Evolutionary conservation across 2,329 filamentous ascomycete genomes (phyloP), one percentile per base, ranked within the genome.

Genomic region (Aspergillus sp.): DNA sequence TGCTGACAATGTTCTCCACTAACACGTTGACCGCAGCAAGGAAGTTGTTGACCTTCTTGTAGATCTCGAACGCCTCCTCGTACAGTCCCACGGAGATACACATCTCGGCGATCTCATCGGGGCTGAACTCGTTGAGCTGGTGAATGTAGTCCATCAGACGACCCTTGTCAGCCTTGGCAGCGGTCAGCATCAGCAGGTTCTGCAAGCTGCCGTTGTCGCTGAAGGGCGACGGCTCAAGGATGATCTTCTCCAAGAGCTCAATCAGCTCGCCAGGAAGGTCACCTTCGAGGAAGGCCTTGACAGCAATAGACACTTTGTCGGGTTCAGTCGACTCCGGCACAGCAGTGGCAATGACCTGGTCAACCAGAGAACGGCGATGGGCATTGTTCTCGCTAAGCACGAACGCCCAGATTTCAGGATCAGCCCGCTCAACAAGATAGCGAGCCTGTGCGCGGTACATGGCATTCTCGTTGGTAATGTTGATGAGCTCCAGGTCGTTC

Each of bases 371-470:
- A 53, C 94, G 87, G 40, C 94, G 88, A 71, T 97, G 90, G 57
- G 96, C 84, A 75, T 99, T 99, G 82, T 96, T 97, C 64, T 90
- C 86, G 71, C 88, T 96, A 32, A 99, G 82, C 13, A 97, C 94
- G 68, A 96, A 99, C 48, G 82, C 81, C 95, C 95, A 99, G 45
- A 99, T 85, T 71, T 99, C 94, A 2, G 79, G 72, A 66, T 99
- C 94, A 35, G 89, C 88, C 60, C 94, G 87, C 65, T 96, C 92
- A 48, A 99, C 79, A 20, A 99, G 82, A 73, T 99, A 99, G 35
- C 94, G 88, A 53, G 92, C 93, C 74, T 99, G 94, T n/a, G 89
- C 89, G 65, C 92, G 88, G 82, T 96, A 99, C 94, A 99, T 99
- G n/a, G 90, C 87, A 76, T 99, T 99, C 76, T 99, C 95, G 65